Base-by-base conservation (phyloP, 2,329 filamentous ascomycete genomes). In the Myriosclerotinia duriaeana region DNA sequence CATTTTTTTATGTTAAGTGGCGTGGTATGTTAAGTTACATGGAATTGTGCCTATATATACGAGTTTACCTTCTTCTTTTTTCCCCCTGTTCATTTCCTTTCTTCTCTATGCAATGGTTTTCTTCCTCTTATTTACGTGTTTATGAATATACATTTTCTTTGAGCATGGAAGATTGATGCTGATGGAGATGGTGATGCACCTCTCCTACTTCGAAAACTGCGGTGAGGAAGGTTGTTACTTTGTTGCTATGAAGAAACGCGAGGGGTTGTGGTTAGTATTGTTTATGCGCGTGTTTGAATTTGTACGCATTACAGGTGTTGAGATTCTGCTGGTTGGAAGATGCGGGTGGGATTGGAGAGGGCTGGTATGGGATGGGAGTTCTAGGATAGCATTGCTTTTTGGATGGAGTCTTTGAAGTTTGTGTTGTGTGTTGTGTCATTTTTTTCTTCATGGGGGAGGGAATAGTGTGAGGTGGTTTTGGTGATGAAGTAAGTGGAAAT, bases 151-250 rank as follows among this genome's bases (percentile, higher is more conserved):
- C 17, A 38, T 54, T n/a, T 54, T 30, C 30, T 54, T 36, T 53
- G 2, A 26, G 26, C 26, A 26, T 26, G 26, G 26, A 26, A 26
- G 26, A 26, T 26, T 26, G 26, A 26, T 26, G 26, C 26, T 26
- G 26, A 26, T 26, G 26, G 2, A 2, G 26, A 91, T 71, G 88
- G 90, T 20, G 86, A 87, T 69, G 86, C 89, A 5, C 77, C 84
- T 7, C 81, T 95, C 40, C 93, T 0, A 87, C 85, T 1, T 72
- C 95, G 5, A 89, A 87, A 17, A 17, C 66, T 17, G 53, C 58
- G 8, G 34, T 62, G 4, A 34, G 34, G 15, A 34, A 3, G 2
- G 1, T 44, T 17, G 42, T 44, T 17, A 14, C 42, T 3, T 53
- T 12, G 30, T 34, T 36, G 30, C 15, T n/a, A 36, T 36, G 15